Evolutionary conservation across 202 grass and related monocot species (phyloP), one percentile per base, ranked within the genome.

Genomic region (Cymbopogon flexuosus): DNA sequence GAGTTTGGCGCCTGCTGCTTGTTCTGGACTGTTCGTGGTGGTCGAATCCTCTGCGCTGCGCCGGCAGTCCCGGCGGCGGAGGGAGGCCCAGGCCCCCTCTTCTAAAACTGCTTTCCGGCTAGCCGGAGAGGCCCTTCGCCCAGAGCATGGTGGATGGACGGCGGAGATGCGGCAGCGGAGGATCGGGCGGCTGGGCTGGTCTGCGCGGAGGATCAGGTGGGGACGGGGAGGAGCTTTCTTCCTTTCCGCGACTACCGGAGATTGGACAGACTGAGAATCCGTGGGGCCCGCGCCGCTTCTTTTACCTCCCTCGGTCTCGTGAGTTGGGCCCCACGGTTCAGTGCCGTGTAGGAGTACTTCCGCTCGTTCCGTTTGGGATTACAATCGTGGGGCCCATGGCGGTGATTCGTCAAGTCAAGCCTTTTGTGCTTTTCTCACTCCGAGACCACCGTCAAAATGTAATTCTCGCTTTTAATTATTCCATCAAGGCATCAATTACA

Each of bases 241-340:
- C 23, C 36, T 41, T 45, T 77, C 73, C 73, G 57, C 73, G 57
- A 45, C 14, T 19, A 43, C 23, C 22, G 73, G 74, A 77, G 58
- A 62, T 33, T 51, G 69, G 43, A 72, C 41, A 33, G 31, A 33
- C 31, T 33, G 3, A 33, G 31, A 9, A 30, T 70, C 40, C 2
- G 68, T 47, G 41, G 40, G 65, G 19, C 36, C 65, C 34, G 16
- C 0, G 52, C 18, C 18, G 18, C 2, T 16, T 16, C 46, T 4
- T 49, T 49, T 10, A 49, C 47, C 47, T 52, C 47, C 47, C 47
- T 52, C 47, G 49, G 18, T 54, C 51, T 3, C 19, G 19, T 58
- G 8, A 9, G 9, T 10, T 22, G 19, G 54, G 19, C 8, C 54
- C 54, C 54, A 58, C 19, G 10, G 8, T 23, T 18, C 51, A 33